These are phyloP conservation scores for Aspergillus intermedius DNA, from an alignment of 2,329 filamentous ascomycete species.

Conservation along the genomic window DNA sequence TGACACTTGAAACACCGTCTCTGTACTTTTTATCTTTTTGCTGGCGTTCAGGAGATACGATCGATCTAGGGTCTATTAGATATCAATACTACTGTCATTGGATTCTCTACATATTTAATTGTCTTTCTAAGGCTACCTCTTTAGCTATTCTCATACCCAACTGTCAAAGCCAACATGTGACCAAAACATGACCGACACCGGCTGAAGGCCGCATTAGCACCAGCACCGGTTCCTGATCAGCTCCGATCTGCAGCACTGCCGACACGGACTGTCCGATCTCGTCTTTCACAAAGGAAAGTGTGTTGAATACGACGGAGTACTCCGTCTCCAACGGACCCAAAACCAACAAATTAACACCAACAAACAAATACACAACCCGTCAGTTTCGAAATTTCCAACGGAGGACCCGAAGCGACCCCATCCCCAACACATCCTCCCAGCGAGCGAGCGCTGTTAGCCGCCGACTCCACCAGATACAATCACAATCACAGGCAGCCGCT, in stretches of 20 bases:
- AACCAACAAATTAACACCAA: too few relatives aligned
- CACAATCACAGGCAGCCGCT: constrained; percentile 11
- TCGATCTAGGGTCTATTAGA: neutral
- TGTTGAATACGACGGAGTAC: neutral
- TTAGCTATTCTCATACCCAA: too few relatives aligned
- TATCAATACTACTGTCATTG: neutral
- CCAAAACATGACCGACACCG: neutral
- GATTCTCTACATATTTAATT: neutral
- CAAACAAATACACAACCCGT: too few relatives aligned
- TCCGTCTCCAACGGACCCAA: neutral
- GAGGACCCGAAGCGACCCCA: neutral
- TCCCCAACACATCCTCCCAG: neutral
- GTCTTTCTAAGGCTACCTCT: neutral
- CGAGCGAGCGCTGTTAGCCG: constrained; percentile 9
- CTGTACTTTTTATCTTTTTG: constrained; percentile 10
- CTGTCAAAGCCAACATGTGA: neutral
- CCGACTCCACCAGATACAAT: constrained; percentile 11
- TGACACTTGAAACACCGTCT: constrained; percentile 1
- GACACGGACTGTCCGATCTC: neutral
- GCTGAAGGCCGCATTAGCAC: neutral
- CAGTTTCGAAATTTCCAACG: too few relatives aligned
- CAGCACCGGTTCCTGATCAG: neutral
- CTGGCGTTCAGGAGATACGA: constrained; percentile 19
- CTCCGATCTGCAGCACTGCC: neutral
- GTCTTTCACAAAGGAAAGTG: too few relatives aligned